phyloP scores from a whole-genome alignment of 2,329 filamentous ascomycete genomes.

The Ophiostoma quercus region DNA sequence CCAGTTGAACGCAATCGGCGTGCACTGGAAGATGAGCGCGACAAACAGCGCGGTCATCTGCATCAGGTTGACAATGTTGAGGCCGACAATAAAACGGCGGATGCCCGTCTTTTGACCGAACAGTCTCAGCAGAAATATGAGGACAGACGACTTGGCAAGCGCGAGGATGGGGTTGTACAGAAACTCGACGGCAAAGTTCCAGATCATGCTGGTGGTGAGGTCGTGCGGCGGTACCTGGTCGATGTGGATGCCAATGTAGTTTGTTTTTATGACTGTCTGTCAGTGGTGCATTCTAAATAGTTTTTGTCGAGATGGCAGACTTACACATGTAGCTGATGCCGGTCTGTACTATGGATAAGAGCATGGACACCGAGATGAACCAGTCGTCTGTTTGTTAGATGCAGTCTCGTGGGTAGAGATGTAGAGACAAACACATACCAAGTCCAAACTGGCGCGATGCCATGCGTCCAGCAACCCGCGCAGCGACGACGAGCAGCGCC shows the following conservation, averaged over 20 bases:
- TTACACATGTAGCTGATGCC: neutral
- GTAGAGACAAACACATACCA: neutral
- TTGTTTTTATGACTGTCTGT: neutral
- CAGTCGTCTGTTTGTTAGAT: neutral
- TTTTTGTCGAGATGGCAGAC: neutral
- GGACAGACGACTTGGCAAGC: neutral
- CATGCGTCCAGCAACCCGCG: neutral
- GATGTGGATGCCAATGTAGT: neutral
- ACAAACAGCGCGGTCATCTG: neutral
- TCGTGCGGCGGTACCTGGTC: neutral
- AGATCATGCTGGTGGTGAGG: neutral
- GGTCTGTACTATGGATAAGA: neutral
- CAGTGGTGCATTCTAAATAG: neutral
- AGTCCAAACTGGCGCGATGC: neutral
- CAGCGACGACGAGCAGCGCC: slow-evolving; percentile 29
- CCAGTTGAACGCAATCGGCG: neutral
- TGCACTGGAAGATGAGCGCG: neutral
- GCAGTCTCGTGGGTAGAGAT: neutral
- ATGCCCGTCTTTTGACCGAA: neutral
- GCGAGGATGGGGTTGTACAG: neutral
- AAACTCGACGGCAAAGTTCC: neutral
- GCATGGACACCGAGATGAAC: neutral
- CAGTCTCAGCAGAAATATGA: neutral
- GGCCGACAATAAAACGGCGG: neutral
- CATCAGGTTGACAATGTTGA: neutral